A percentile compares a stretch with the other conserved stretches of the same genome.
phyloP scores from a whole-genome alignment of 306 rosid species.

The Quercus parvula region DNA sequence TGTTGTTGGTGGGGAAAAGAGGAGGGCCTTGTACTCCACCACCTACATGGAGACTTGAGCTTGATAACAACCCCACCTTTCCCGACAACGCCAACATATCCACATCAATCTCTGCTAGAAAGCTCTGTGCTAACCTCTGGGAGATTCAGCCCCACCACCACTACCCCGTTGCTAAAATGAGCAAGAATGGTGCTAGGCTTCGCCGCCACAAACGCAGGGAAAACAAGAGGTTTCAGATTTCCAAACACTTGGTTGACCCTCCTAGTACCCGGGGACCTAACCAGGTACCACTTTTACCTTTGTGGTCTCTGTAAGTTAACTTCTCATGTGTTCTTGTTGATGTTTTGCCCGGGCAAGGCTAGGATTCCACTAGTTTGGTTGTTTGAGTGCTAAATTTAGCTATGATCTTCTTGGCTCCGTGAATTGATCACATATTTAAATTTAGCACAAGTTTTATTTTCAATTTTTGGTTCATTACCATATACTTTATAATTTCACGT shows the following conservation, averaged over 20 bases:
- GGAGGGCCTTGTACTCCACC: constrained; percentile 65
- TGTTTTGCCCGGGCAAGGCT: too few species aligned
- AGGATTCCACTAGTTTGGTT: too few species aligned
- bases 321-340: too few species aligned
- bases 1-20: constrained; percentile 46
- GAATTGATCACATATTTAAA: too few species aligned
- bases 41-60: constrained; percentile 73
- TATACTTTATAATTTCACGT: neutral
- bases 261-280: constrained; percentile 24
- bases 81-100: constrained; percentile 16
- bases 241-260: constrained; percentile 22
- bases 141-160: constrained; percentile 49
- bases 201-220: constrained; percentile 31
- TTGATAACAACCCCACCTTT: constrained; percentile 24
- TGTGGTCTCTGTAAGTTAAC: neutral
- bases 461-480: neutral
- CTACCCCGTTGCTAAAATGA: constrained; percentile 40
- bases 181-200: constrained; percentile 19
- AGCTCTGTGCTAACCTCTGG: constrained; percentile 76
- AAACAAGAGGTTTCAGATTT: constrained; percentile 17
- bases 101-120: constrained; percentile 59
- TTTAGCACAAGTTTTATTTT: neutral
- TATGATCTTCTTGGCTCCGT: too few species aligned
- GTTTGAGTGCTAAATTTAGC: too few species aligned
- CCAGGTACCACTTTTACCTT: constrained; percentile 38